Evolutionary conservation across 139 green algal genomes (phyloP).

Genomic region (Edaphochlamys debaryana): DNA sequence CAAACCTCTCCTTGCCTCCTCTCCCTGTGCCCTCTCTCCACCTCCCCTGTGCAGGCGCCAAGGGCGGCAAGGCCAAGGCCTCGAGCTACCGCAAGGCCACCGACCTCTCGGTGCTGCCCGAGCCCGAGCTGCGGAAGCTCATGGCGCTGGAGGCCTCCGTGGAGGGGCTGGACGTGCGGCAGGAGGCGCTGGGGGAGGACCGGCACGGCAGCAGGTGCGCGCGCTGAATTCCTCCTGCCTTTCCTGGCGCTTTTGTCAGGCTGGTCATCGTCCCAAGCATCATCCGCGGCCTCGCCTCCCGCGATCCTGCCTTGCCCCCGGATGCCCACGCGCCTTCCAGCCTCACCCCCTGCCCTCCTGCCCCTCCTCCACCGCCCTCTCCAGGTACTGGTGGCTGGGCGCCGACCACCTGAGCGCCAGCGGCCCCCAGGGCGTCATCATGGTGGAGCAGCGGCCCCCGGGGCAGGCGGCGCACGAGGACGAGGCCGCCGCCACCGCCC

Average conservation of each 20-base stretch:
- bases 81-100: neutral
- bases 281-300: too few species aligned
- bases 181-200: conserved; percentile 65
- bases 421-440: neutral
- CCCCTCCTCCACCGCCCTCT: too few species aligned
- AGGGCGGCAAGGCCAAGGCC: neutral
- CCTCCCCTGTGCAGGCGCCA: neutral
- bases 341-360: too few species aligned
- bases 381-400: conserved; percentile 47
- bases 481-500: too few species aligned
- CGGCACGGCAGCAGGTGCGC: conserved; percentile 71
- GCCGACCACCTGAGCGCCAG: neutral
- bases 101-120: conserved; percentile 37
- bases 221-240: too few species aligned
- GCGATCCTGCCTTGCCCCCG: too few species aligned
- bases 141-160: conserved; percentile 55
- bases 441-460: conserved; percentile 15
- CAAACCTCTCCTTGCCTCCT: too few species aligned
- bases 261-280: too few species aligned
- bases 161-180: conserved; percentile 38
- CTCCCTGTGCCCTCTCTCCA: too few species aligned
- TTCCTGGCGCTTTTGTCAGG: too few species aligned
- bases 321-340: too few species aligned
- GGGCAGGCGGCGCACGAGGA: neutral
- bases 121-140: conserved; percentile 54